These are phyloP conservation scores for Parvularia atlantis DNA, from an alignment of 78 protist genomes.

Conservation along the genomic window DNA sequence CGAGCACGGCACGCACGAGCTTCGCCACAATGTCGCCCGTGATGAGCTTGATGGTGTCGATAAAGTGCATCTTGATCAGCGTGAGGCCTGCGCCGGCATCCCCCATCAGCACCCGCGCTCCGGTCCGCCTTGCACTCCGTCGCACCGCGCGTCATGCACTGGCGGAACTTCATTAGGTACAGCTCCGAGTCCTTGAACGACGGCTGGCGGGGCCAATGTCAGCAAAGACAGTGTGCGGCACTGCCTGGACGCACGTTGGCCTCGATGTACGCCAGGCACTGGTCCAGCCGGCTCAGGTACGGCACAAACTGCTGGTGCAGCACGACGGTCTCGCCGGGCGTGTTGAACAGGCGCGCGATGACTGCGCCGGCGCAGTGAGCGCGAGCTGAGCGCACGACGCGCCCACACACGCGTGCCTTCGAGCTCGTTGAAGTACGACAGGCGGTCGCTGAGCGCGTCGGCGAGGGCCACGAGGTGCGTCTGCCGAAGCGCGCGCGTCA, in stretches of 20 bases:
- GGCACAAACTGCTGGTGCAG: neutral
- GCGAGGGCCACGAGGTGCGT: neutral
- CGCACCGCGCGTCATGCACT: neutral
- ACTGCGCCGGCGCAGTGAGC: neutral
- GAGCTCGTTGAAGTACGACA: neutral
- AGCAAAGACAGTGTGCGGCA: too few species aligned
- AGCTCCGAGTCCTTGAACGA: neutral
- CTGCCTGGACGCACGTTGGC: too few species aligned
- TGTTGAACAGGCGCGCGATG: neutral
- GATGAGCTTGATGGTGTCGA: neutral
- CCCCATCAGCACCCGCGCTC: too few species aligned
- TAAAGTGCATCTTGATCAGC: neutral
- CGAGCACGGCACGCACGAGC: too few species aligned
- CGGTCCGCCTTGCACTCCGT: too few species aligned
- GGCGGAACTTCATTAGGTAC: neutral
- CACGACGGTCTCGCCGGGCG: neutral
- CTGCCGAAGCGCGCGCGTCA: too few species aligned
- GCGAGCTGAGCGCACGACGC: neutral
- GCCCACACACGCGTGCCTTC: neutral
- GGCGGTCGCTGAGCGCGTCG: neutral
- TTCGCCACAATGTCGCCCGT: neutral
- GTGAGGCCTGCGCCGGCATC: neutral
- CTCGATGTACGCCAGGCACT: neutral
- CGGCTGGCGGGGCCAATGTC: too few species aligned
- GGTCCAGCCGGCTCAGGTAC: neutral